Evolutionary conservation across 768 basidiomycete species (phyloP).

Genomic region (Suillus hirtellus): DNA sequence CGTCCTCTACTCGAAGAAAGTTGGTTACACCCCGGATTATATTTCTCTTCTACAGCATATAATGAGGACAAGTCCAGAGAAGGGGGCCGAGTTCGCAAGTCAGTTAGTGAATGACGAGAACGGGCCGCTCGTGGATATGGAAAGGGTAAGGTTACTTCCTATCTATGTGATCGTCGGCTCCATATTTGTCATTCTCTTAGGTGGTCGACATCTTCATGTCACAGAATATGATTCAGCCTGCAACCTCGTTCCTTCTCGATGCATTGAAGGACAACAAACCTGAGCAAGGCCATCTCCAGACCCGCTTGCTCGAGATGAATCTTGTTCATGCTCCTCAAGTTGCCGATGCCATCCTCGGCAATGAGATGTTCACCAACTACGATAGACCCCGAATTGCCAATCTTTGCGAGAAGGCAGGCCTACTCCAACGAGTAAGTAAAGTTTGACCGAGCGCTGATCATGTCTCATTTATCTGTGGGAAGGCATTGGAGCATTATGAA

Average conservation of each 20-base stretch:
- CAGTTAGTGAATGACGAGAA: slow-evolving; percentile 91
- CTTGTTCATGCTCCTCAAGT: slow-evolving; percentile 96
- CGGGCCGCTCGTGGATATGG: slow-evolving; percentile 91
- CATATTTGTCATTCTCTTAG: slow-evolving; percentile 33
- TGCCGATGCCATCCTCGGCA: slow-evolving; percentile 97
- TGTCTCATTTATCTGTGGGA: slow-evolving; percentile 18
- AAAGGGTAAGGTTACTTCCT: slow-evolving; percentile 56
- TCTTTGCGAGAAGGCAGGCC: slow-evolving; percentile 96
- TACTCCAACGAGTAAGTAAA: slow-evolving; percentile 79
- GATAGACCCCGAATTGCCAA: slow-evolving; percentile 97
- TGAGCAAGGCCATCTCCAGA: slow-evolving; percentile 95
- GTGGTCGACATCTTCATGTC: slow-evolving; percentile 99
- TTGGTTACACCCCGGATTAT: slow-evolving; percentile 91
- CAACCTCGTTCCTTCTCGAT: slow-evolving; percentile 95
- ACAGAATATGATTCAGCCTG: slow-evolving; percentile 99
- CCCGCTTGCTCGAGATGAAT: slow-evolving; percentile 97
- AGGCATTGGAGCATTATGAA: slow-evolving; percentile 98
- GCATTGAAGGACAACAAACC: slow-evolving; percentile 98
- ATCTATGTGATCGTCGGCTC: slow-evolving; percentile 1
- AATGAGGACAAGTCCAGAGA: slow-evolving; percentile 95
- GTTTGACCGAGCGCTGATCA: neutral
- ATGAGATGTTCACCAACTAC: slow-evolving; percentile 98
- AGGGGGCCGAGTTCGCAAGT: slow-evolving; percentile 97
- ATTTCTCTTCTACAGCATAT: slow-evolving; percentile 90
- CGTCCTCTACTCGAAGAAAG: slow-evolving; percentile 95